Conservation (phyloP, 1,284 basidiomycete species). For the Sutorius eximius region DNA sequence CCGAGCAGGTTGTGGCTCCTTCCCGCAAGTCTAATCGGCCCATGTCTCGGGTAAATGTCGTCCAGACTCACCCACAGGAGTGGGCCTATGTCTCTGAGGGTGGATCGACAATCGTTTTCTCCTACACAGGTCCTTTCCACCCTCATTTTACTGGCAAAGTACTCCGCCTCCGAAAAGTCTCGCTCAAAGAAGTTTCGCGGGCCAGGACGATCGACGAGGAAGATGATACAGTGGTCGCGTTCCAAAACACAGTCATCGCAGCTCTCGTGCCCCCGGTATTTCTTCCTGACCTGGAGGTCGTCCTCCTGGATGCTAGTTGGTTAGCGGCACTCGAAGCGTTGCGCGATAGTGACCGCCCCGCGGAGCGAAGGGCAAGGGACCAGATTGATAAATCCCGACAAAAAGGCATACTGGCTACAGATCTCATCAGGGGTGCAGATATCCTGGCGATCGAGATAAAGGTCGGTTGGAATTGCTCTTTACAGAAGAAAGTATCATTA, state of each 20-base stretch:
- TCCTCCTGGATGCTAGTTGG: constrained; percentile 63
- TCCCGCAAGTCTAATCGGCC: background rate
- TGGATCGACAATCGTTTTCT: constrained; percentile 85
- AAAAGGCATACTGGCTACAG: constrained; percentile 70
- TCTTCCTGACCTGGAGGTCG: constrained; percentile 56
- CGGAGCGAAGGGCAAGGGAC: constrained; percentile 52
- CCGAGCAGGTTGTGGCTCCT: background rate
- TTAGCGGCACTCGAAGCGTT: constrained; percentile 49
- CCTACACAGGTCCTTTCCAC: constrained; percentile 61
- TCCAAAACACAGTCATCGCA: constrained; percentile 60
- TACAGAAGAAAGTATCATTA: background rate
- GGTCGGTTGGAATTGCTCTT: constrained; percentile 41
- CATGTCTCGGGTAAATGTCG: constrained; percentile 22
- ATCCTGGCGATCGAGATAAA: constrained; percentile 84
- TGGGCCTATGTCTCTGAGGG: constrained; percentile 90
- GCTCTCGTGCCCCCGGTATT: constrained; percentile 57
- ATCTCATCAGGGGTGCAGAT: constrained; percentile 60
- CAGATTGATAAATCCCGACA: constrained; percentile 54
- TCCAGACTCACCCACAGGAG: constrained; percentile 51
- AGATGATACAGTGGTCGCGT: constrained; percentile 62
- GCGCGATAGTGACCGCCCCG: constrained; percentile 54
- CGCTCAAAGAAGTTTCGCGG: constrained; percentile 2
- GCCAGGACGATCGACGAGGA: constrained; percentile 22
- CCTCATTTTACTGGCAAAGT: constrained; percentile 60
- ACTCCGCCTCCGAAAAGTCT: constrained; percentile 70